phyloP scores from a whole-genome alignment of 768 basidiomycete genomes.

The Jaapia argillacea region DNA sequence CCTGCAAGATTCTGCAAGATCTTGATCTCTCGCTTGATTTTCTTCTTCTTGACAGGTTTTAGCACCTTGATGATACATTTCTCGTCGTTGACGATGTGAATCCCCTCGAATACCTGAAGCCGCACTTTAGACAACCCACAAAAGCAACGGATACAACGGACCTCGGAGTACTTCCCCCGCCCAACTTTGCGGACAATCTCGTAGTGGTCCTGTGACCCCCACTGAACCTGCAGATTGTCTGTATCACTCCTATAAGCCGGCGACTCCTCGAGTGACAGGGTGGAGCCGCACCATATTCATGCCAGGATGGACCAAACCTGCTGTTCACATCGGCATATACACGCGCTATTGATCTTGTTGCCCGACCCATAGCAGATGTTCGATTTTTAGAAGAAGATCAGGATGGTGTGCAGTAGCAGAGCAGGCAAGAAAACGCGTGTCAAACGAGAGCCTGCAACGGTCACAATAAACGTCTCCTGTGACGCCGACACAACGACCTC shows the following conservation, averaged over 20 bases:
- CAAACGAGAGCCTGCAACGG: too few species aligned
- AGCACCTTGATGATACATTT: constrained; percentile 98
- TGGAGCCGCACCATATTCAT: constrained; percentile 74
- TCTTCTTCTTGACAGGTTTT: constrained; percentile 99
- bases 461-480: too few species aligned
- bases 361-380: constrained; percentile 46
- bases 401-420: neutral
- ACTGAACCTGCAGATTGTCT: constrained; percentile 97
- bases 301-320: constrained; percentile 83
- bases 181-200: constrained; percentile 97
- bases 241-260: constrained; percentile 10
- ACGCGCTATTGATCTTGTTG: constrained; percentile 72
- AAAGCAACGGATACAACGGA: constrained; percentile 18
- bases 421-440: neutral
- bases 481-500: too few species aligned
- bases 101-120: constrained; percentile 82
- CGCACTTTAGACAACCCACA: neutral
- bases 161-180: constrained; percentile 92
- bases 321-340: constrained; percentile 86
- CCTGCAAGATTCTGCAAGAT: constrained; percentile 94
- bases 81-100: constrained; percentile 83
- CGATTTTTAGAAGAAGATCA: neutral
- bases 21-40: constrained; percentile 99
- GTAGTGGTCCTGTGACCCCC: constrained; percentile 96
- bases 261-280: neutral